Evolutionary conservation across 164 flowering plant genomes (phyloP).

Genomic region (Umbilicus rupestris): DNA sequence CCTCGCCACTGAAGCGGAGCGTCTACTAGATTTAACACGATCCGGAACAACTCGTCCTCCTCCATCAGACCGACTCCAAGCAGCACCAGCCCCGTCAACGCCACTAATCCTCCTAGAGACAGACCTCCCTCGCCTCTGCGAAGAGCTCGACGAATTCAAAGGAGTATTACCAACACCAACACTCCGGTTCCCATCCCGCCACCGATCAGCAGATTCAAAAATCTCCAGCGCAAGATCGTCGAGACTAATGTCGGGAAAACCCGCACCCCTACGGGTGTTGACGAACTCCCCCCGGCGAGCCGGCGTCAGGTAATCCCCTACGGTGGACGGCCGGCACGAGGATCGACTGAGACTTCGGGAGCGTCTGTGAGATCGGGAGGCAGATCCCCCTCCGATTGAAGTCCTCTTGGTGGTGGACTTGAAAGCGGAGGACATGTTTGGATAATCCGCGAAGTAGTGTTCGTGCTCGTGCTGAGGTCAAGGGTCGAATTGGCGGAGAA

Average conservation of each 20-base stretch:
- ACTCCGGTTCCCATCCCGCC: slow-evolving; percentile 21
- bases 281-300: slow-evolving; percentile 57
- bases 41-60: slow-evolving; percentile 19
- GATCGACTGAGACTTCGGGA: slow-evolving; percentile 56
- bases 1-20: slow-evolving; percentile 68
- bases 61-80: slow-evolving; percentile 10
- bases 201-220: slow-evolving; percentile 31
- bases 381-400: slow-evolving; percentile 21
- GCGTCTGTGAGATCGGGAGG: slow-evolving; percentile 39
- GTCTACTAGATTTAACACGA: slow-evolving; percentile 34
- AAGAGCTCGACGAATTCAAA: slow-evolving; percentile 5
- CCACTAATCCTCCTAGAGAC: slow-evolving; percentile 47
- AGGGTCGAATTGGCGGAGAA: slow-evolving; percentile 35
- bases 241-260: slow-evolving; percentile 64
- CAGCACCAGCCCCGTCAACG: slow-evolving; percentile 2
- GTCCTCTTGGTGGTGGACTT: slow-evolving; percentile 64
- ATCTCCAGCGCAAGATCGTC: slow-evolving; percentile 76
- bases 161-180: slow-evolving; percentile 2
- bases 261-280: slow-evolving; percentile 66
- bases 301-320: slow-evolving; percentile 20
- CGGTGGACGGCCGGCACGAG: slow-evolving; percentile 24
- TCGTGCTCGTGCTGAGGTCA: neutral
- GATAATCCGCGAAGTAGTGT: neutral
- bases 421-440: slow-evolving; percentile 82
- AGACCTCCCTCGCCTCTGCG: slow-evolving; percentile 73